Evolutionary conservation across 2,329 filamentous ascomycete genomes (phyloP).

Genomic region (Polychaeton citri): DNA sequence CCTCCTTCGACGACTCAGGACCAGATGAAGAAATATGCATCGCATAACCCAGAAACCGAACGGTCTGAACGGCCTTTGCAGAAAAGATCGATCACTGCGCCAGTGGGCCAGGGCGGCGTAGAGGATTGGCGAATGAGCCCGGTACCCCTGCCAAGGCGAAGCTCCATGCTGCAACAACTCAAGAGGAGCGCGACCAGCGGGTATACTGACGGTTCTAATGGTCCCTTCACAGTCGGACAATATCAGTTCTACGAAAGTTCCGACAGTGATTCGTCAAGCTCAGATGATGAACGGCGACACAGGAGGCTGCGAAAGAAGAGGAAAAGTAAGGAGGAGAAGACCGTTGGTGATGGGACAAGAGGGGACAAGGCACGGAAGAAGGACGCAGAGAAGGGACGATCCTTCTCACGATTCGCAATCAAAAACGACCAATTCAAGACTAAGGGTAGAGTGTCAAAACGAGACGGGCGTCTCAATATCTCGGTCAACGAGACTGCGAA

Average conservation of each 20-base stretch:
- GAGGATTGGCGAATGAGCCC: neutral
- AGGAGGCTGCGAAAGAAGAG: conserved; percentile 3
- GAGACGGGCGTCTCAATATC: conserved; percentile 58
- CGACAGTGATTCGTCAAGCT: neutral
- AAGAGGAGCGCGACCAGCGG: neutral
- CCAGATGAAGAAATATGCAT: neutral
- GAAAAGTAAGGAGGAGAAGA: conserved; percentile 8
- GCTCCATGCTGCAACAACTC: neutral
- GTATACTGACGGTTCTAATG: neutral
- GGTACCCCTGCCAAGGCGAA: neutral
- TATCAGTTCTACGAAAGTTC: neutral
- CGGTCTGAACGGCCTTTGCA: too few species aligned
- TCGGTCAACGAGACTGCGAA: conserved; percentile 58
- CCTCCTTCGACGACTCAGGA: too few species aligned
- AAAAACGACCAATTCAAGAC: conserved; percentile 53
- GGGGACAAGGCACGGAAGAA: conserved; percentile 2
- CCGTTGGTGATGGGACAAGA: neutral
- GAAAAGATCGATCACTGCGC: neutral
- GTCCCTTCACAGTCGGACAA: neutral
- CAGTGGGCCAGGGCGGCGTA: neutral
- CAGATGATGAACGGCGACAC: conserved; percentile 1
- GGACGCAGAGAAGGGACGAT: conserved; percentile 5
- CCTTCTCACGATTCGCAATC: conserved; percentile 45
- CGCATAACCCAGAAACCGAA: too few species aligned
- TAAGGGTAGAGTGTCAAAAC: conserved; percentile 50